These are phyloP conservation scores for Rhizophagus clarus DNA, from an alignment of 192 early-diverging fungal species.

Conservation along the genomic window DNA sequence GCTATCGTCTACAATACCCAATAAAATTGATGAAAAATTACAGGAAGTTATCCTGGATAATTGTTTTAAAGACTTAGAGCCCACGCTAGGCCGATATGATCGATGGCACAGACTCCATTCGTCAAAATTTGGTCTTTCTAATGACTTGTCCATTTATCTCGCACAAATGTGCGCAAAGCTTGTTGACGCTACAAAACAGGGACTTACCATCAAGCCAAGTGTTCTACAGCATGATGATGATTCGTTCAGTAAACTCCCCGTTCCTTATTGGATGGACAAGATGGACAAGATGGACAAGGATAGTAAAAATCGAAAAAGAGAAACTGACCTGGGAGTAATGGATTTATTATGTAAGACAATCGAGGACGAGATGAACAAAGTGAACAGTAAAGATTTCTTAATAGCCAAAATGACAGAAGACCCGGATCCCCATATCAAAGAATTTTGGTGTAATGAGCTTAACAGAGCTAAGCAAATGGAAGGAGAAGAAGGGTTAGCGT, in stretches of 20 bases:
- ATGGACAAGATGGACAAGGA: slow-evolving; percentile 28
- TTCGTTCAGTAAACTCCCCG: neutral
- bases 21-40: neutral
- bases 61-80: neutral
- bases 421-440: neutral
- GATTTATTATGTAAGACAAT: neutral
- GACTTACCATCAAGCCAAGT: slow-evolving; percentile 15
- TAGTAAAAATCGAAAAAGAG: neutral
- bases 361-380: neutral
- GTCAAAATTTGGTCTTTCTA: neutral
- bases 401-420: neutral
- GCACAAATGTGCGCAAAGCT: slow-evolving; percentile 39
- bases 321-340: neutral
- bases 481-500: neutral
- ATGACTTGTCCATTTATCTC: neutral
- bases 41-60: neutral
- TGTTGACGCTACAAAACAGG: slow-evolving; percentile 42
- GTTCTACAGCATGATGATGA: slow-evolving; percentile 8
- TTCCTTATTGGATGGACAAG: slow-evolving; percentile 34
- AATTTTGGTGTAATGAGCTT: neutral
- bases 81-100: neutral
- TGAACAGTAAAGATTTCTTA: neutral
- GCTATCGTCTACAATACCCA: neutral
- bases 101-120: neutral
- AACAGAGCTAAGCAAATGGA: neutral